These are phyloP conservation scores for Clonostachys sp. DNA, from an alignment of 2,329 filamentous ascomycete genomes.

Conservation along the genomic window DNA sequence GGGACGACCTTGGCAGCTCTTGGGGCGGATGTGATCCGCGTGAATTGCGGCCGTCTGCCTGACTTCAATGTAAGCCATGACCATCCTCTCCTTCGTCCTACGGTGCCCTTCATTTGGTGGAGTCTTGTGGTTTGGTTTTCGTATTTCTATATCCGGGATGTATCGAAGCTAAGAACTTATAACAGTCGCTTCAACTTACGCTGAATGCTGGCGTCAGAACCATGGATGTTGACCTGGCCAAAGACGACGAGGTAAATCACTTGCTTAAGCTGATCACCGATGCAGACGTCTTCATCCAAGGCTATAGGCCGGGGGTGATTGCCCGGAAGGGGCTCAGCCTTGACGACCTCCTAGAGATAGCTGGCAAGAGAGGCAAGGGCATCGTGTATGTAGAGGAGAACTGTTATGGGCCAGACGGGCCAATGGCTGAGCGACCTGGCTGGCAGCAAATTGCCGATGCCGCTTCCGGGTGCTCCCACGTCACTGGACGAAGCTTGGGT, in stretches of 20 bases:
- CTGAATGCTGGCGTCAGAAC: no score
- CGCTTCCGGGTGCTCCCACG: no score
- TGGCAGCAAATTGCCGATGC: slow-evolving; percentile 49
- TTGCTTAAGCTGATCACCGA: slow-evolving; percentile 34
- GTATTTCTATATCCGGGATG: no score
- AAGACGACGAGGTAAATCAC: no score
- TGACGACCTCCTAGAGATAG: slow-evolving; percentile 36
- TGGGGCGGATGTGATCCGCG: slow-evolving; percentile 39
- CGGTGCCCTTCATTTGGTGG: no score
- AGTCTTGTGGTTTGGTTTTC: no score
- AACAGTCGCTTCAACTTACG: no score
- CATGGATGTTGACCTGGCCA: no score
- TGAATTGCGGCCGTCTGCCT: slow-evolving; percentile 29
- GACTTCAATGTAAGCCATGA: no score
- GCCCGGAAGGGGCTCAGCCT: slow-evolving; percentile 38
- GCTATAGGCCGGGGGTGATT: slow-evolving; percentile 41
- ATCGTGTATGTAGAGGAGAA: slow-evolving; percentile 48
- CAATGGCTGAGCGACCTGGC: slow-evolving; percentile 36
- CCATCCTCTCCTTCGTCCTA: no score
- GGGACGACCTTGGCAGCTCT: slow-evolving; percentile 34
- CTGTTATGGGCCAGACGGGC: slow-evolving; percentile 47
- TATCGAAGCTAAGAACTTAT: no score
- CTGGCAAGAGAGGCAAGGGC: slow-evolving; percentile 16
- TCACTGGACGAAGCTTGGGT: no score
- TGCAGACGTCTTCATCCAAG: slow-evolving; percentile 45